phyloP scores from a whole-genome alignment of 1,284 basidiomycete genomes.

The Leucocoprinus gongylophorus region DNA sequence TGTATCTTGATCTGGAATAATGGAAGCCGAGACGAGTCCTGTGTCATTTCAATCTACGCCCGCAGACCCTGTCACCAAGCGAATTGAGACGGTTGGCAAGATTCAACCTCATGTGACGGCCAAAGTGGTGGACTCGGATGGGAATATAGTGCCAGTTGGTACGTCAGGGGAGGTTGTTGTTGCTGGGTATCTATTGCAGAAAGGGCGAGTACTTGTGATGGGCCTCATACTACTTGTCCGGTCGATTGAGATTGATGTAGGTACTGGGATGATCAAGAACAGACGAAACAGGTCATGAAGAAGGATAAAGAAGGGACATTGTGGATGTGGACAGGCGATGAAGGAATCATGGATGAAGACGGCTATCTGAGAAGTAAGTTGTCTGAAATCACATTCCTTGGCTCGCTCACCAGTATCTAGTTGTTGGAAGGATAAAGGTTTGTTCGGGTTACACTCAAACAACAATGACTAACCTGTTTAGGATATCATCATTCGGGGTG shows the following conservation, averaged over 20 bases:
- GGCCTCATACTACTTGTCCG: neutral
- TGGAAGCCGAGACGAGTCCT: slow-evolving; percentile 41
- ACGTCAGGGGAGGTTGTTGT: slow-evolving; percentile 71
- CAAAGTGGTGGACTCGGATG: slow-evolving; percentile 57
- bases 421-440: slow-evolving; percentile 74
- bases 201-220: slow-evolving; percentile 44
- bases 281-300: slow-evolving; percentile 60
- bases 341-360: slow-evolving; percentile 76
- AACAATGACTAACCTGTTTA: slow-evolving; percentile 19
- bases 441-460: neutral
- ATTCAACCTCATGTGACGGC: slow-evolving; percentile 73
- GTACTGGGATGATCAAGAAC: slow-evolving; percentile 73
- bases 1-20: neutral
- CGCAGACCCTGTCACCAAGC: slow-evolving; percentile 60
- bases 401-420: slow-evolving; percentile 30
- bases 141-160: slow-evolving; percentile 56
- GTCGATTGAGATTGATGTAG: slow-evolving; percentile 28
- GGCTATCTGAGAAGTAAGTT: slow-evolving; percentile 67
- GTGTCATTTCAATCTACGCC: slow-evolving; percentile 75
- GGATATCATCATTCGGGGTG: slow-evolving; percentile 86
- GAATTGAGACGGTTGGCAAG: slow-evolving; percentile 75
- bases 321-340: slow-evolving; percentile 86
- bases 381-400: neutral
- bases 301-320: slow-evolving; percentile 46
- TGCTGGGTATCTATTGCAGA: slow-evolving; percentile 72